A percentile compares a stretch with the other conserved stretches of the same genome.
These are phyloP conservation scores for Colletotrichum kahawae DNA, from an alignment of 2,329 filamentous ascomycete genomes.

Conservation along the genomic window DNA sequence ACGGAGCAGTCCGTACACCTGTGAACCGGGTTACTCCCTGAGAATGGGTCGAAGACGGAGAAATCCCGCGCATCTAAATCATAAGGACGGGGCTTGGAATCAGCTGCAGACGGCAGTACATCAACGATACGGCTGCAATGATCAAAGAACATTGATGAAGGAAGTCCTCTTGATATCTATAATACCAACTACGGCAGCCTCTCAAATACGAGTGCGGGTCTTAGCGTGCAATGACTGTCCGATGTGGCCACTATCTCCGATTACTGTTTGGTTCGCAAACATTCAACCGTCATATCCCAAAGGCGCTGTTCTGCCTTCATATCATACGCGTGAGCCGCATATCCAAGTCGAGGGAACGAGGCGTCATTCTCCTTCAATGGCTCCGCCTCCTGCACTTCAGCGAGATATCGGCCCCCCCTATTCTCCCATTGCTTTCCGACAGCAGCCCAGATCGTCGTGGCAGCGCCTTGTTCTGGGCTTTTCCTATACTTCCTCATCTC, in stretches of 20 bases:
- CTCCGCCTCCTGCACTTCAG: slow-evolving; percentile 37
- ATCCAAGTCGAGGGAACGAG: not conserved
- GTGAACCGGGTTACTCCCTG: not conserved
- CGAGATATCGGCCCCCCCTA: slow-evolving; percentile 51
- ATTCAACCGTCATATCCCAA: not conserved
- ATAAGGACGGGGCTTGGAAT: not conserved
- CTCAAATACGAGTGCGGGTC: not conserved
- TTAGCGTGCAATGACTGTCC: not conserved
- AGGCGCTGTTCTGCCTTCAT: not conserved
- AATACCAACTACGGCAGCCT: not conserved
- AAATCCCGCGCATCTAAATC: not conserved
- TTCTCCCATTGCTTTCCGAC: slow-evolving; percentile 44
- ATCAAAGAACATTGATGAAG: not conserved
- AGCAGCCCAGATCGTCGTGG: slow-evolving; percentile 51
- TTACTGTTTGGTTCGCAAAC: not conserved
- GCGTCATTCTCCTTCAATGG: not conserved
- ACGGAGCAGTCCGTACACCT: not conserved
- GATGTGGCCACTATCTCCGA: not conserved
- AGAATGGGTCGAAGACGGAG: not conserved
- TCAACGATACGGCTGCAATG: not conserved
- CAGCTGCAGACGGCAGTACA: not conserved
- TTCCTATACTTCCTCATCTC: not conserved
- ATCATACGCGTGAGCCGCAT: not conserved
- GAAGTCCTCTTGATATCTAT: not conserved
- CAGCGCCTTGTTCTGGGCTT: slow-evolving; percentile 48